phyloP scores from a whole-genome alignment of 805 yeast genomes.

The Candida nemodendra region DNA sequence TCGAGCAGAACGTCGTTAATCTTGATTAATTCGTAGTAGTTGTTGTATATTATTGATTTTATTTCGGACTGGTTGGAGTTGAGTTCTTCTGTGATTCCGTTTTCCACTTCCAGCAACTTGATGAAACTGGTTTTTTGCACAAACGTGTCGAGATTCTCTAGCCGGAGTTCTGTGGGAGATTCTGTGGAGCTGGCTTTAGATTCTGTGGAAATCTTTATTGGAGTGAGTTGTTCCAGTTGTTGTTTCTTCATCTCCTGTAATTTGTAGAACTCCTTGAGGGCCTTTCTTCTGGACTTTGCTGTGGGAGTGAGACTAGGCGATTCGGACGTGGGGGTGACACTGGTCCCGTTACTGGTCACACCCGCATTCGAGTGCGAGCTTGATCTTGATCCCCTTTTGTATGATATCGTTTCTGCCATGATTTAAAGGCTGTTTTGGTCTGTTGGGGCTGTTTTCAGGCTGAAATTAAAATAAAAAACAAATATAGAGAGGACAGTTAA shows the following conservation, averaged over 20 bases:
- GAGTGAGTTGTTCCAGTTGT: constrained; percentile 17
- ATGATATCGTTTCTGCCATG: constrained; percentile 24
- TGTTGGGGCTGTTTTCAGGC: background rate
- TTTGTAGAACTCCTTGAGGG: constrained; percentile 42
- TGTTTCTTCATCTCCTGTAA: constrained; percentile 31
- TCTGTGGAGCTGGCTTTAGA: constrained; percentile 4
- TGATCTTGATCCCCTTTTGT: constrained; percentile 11
- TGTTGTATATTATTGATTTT: constrained; percentile 71
- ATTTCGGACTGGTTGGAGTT: constrained; percentile 58
- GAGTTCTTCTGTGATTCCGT: constrained; percentile 42
- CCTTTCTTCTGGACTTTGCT: constrained; percentile 34
- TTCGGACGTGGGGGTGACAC: constrained; percentile 1
- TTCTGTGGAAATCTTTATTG: background rate
- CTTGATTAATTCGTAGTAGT: constrained; percentile 70
- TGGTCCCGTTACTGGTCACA: background rate
- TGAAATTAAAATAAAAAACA: too few species aligned
- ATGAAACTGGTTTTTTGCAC: constrained; percentile 31
- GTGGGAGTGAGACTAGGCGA: constrained; percentile 15
- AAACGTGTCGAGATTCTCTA: constrained; percentile 34
- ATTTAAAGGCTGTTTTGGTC: background rate
- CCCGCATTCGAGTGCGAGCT: constrained; percentile 2
- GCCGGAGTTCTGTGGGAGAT: constrained; percentile 22
- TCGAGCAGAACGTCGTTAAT: constrained; percentile 54
- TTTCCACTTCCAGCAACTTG: constrained; percentile 36
- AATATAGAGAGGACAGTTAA: too few species aligned